These are phyloP conservation scores for Ramularia collo-cygni DNA, from an alignment of 2,329 filamentous ascomycete genomes.

Conservation along the genomic window DNA sequence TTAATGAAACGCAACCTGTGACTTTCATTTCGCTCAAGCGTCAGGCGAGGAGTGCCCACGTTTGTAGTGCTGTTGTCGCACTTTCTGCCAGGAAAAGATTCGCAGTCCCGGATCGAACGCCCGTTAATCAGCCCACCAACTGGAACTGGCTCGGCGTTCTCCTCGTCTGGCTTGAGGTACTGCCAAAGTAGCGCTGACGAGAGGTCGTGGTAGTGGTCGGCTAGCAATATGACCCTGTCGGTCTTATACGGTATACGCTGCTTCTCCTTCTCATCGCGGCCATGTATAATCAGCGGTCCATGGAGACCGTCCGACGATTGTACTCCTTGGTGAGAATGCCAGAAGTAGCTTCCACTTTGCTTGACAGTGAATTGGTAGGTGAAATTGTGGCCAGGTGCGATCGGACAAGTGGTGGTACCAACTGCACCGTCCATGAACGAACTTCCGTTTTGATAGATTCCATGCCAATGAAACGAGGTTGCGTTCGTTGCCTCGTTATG, in stretches of 20 bases:
- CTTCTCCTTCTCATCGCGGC: slow-evolving; percentile 37
- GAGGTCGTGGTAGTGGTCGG: slow-evolving; percentile 61
- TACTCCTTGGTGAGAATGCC: slow-evolving; percentile 55
- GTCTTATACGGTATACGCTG: slow-evolving; percentile 38
- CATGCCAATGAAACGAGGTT: slow-evolving; percentile 43
- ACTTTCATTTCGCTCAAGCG: slow-evolving; percentile 37
- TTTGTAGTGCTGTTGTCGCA: slow-evolving; percentile 31
- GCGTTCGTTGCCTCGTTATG: slow-evolving; percentile 33
- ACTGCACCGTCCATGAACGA: slow-evolving; percentile 15
- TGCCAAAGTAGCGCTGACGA: slow-evolving; percentile 43
- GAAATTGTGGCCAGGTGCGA: slow-evolving; percentile 22
- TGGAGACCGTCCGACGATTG: slow-evolving; percentile 56
- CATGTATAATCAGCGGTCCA: slow-evolving; percentile 55
- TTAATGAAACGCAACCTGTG: slow-evolving; percentile 59
- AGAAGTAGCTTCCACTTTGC: slow-evolving; percentile 47
- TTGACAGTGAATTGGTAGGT: slow-evolving; percentile 38
- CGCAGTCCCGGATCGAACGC: slow-evolving; percentile 33
- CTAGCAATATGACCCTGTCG: slow-evolving; percentile 58
- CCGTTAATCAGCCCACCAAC: slow-evolving; percentile 41
- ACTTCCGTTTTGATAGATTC: slow-evolving; percentile 19
- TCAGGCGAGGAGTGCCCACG: slow-evolving; percentile 27
- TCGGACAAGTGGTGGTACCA: slow-evolving; percentile 16
- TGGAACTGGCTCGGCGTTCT: slow-evolving; percentile 51
- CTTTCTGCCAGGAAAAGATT: slow-evolving; percentile 29
- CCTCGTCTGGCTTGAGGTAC: slow-evolving; percentile 44